Base-by-base conservation (phyloP, 805 yeast genomes). In the Tetrapisispora namnaoensis region DNA sequence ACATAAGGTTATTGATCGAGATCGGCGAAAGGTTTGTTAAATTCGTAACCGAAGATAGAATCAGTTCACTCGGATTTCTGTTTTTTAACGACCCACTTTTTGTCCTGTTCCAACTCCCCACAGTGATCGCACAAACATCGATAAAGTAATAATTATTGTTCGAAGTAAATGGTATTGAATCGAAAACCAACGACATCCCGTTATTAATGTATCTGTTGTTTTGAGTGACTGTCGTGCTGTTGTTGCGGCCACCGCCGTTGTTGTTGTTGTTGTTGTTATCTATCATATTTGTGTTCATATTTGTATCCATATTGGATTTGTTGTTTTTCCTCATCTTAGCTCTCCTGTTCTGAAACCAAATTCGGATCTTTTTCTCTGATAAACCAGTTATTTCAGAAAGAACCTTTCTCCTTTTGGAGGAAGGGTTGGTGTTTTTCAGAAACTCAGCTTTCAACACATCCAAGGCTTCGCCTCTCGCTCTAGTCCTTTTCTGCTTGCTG, bases 341-440 rank as follows among this genome's bases (percentile, higher is more conserved):
- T 53, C 97, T 70, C 57, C 90, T 71, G 62, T 88, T 88, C 65
- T 89, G 97, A 60, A 87, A 89, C 96, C 96, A 89, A 40, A 89
- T 89, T 48, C 95, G 74, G 2, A 89, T 95, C 14, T 90, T 86
- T 53, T 93, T 77, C 57, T 89, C 96, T 14, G 89, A 78, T 86
- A 88, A 82, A 18, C 83, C 85, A 1, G 95, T 85, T 51, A 74
- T 74, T 2, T 75, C 79, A 37, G 93, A 80, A 37, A 89, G 79
- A 30, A 73, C 76, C 58, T 82, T 82, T 38, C 96, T 70, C 49
- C 76, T 76, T 38, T 82, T 82, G 0, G 90, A 80, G 30, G 79
- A 72, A 0, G 96, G 96, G 55, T 83, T 86, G 30, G 86, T 83
- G 55, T 86, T 86, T 46, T 69, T 70, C 46, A 75, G 77, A 61